Evolutionary conservation across 2,329 filamentous ascomycete species (phyloP).

Genomic region (Chaetomium sp.): DNA sequence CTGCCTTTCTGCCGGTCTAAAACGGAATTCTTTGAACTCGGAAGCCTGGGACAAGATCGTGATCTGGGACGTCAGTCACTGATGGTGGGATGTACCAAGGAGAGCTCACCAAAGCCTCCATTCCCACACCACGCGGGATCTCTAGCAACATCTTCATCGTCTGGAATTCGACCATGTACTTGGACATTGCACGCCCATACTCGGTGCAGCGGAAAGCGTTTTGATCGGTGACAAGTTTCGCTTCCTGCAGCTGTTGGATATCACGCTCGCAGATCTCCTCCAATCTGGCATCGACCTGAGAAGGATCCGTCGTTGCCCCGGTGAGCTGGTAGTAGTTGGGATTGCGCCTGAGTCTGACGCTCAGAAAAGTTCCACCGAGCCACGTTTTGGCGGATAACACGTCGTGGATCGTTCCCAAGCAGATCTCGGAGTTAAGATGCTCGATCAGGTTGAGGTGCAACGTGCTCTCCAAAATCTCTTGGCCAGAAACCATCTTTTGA

Average conservation of each 20-base stretch:
- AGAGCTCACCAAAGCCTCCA: conserved; percentile 68
- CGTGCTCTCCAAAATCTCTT: conserved; percentile 74
- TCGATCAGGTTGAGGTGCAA: conserved; percentile 79
- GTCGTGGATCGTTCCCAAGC: conserved; percentile 70
- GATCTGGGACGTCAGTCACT: conserved; percentile 52
- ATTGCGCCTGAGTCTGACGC: conserved; percentile 71
- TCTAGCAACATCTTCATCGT: conserved; percentile 74
- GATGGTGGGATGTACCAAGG: neutral
- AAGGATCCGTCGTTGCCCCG: conserved; percentile 34
- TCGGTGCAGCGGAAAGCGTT: conserved; percentile 64
- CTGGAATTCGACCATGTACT: conserved; percentile 76
- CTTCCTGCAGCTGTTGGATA: conserved; percentile 64
- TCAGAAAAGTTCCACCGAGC: conserved; percentile 77
- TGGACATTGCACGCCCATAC: conserved; percentile 79
- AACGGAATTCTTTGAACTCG: conserved; percentile 73
- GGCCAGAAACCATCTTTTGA: conserved; percentile 71
- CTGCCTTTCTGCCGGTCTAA: conserved; percentile 69
- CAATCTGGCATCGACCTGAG: conserved; percentile 63
- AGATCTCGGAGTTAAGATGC: conserved; percentile 82
- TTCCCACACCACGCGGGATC: conserved; percentile 60
- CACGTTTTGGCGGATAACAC: conserved; percentile 68
- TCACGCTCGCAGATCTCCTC: conserved; percentile 71
- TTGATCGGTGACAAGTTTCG: conserved; percentile 55
- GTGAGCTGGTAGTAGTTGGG: conserved; percentile 69
- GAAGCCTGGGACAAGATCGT: conserved; percentile 65